phyloP scores from a whole-genome alignment of 345 rosid species.

The Stellera chamaejasme region DNA sequence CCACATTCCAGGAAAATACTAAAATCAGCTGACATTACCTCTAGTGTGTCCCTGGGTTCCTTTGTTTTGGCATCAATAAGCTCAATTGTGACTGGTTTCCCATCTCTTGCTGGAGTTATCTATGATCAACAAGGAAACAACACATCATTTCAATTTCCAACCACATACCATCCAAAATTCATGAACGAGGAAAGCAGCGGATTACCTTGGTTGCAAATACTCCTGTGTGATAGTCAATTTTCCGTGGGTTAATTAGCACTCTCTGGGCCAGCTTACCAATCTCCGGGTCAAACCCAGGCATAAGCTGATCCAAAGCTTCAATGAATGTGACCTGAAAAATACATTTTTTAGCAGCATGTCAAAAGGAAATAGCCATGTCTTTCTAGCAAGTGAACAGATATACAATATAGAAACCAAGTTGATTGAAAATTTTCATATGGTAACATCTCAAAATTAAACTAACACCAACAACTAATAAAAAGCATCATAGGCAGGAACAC shows the following conservation, averaged over 20 bases:
- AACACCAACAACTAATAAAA: too few species aligned
- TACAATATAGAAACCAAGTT: too few species aligned
- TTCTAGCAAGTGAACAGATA: too few species aligned
- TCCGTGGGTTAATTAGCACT: conserved; percentile 86
- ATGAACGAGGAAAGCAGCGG: background rate
- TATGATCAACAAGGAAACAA: conserved; percentile 16
- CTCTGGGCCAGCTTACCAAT: conserved; percentile 95
- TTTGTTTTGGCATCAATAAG: conserved; percentile 98
- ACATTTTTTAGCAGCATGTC: background rate
- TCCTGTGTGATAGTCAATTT: conserved; percentile 90
- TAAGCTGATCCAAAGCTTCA: conserved; percentile 95
- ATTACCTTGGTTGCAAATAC: conserved; percentile 93
- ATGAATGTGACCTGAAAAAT: conserved; percentile 77
- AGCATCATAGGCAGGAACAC: too few species aligned
- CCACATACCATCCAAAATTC: background rate
- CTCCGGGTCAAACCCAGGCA: conserved; percentile 99
- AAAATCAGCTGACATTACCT: conserved; percentile 37
- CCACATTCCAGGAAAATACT: background rate
- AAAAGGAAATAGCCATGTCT: too few species aligned
- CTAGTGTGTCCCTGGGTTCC: conserved; percentile 73
- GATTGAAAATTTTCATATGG: too few species aligned
- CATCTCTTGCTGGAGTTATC: conserved; percentile 97
- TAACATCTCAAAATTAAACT: too few species aligned
- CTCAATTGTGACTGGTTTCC: conserved; percentile 90
- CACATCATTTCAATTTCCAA: background rate